Base-by-base conservation (phyloP, 1,284 basidiomycete species). In the Flammula alnicola region DNA sequence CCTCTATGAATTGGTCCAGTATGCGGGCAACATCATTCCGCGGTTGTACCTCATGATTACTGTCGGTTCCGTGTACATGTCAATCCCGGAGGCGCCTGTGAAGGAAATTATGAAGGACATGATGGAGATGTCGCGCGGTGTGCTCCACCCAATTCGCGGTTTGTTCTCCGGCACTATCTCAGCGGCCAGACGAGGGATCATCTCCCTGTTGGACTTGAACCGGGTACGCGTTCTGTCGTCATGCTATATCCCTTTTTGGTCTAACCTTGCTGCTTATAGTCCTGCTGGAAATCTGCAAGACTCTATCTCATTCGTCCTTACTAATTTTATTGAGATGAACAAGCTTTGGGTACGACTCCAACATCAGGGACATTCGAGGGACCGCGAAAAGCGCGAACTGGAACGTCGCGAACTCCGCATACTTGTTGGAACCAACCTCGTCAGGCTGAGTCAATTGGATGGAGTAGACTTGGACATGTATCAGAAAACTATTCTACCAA, bases 81-180 rank as follows among this genome's bases (percentile, higher is more conserved):
- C 93, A 16, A 87, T 97, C 36, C 85, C 93, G 2, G 94, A 96
- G 49, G 93, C 94, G 5, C 95, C 95, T 5, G 86, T 97, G 51
- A 95, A 94, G 77, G 94, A 98, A 74, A 93, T 98, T 59, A 98
- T 97, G 95, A 97, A 96, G 79, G 95, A 98, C 71, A 96, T 98
- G 94, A 90, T 98, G 86, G 95, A 98, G 69, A 98, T 98, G 95
- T 93, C 93, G 23, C 79, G 94, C 29, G 95, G 95, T 52, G 92
- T 97, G 4, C 79, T 98, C 58, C 93, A 97, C 68, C 95, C 95
- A 12, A 94, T 93, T 35, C 79, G 95, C 43, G 95, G 95, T 23
- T 73, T 98, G 30, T 98, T 98, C 74, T 98, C 31, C 80, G 95
- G 12, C 95, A 98, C 67, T 98, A 98, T 69, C 82, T 98, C 26